Evolutionary conservation across 2,329 filamentous ascomycete species (phyloP).

Genomic region (Aspergillus tamarii): DNA sequence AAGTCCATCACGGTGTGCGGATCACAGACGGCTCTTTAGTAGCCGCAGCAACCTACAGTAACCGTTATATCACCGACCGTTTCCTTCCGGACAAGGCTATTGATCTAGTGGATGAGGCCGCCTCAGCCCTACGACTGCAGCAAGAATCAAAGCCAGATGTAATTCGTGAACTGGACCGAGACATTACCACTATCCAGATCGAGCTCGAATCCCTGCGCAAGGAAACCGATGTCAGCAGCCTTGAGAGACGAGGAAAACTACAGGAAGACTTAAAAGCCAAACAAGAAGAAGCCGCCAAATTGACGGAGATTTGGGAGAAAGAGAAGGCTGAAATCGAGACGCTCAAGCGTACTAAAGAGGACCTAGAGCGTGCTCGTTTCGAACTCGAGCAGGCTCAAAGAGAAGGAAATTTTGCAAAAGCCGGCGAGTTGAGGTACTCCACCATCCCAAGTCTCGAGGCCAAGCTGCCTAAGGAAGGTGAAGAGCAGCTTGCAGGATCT

Average conservation of each 20-base stretch:
- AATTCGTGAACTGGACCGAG: slow-evolving; percentile 87
- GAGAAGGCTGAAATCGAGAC: slow-evolving; percentile 83
- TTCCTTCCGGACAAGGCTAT: slow-evolving; percentile 98
- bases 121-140: slow-evolving; percentile 84
- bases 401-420: slow-evolving; percentile 83
- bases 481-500: slow-evolving; percentile 47
- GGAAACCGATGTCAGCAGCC: slow-evolving; percentile 86
- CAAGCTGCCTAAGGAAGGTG: slow-evolving; percentile 75
- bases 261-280: slow-evolving; percentile 75
- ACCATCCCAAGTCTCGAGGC: slow-evolving; percentile 80
- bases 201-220: slow-evolving; percentile 93
- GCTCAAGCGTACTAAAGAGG: slow-evolving; percentile 83
- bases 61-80: slow-evolving; percentile 94
- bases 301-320: slow-evolving; percentile 87
- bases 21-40: slow-evolving; percentile 93
- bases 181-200: slow-evolving; percentile 97
- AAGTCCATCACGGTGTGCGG: slow-evolving; percentile 93
- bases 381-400: slow-evolving; percentile 88
- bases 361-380: slow-evolving; percentile 82
- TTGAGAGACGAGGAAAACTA: slow-evolving; percentile 83
- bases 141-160: slow-evolving; percentile 97
- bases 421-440: slow-evolving; percentile 88
- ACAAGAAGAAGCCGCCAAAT: slow-evolving; percentile 72
- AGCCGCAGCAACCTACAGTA: slow-evolving; percentile 87
- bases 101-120: slow-evolving; percentile 93